Evolutionary conservation across 345 rosid genomes (phyloP).

Genomic region (Hypericum androsaemum): DNA sequence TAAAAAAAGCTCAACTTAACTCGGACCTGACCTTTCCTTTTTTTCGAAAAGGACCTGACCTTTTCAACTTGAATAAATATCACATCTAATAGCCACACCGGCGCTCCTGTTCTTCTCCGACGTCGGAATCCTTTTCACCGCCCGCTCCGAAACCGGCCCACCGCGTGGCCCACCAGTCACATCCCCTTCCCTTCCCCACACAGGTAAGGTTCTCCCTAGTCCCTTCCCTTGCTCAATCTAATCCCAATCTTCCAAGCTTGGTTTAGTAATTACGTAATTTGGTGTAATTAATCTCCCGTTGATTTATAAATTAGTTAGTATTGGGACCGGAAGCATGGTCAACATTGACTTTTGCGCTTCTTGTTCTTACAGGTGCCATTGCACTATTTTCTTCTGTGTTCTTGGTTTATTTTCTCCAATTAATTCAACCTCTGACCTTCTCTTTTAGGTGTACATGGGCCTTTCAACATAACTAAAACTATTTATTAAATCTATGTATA

Average conservation of each 20-base stretch:
- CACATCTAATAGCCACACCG: slow-evolving; percentile 22
- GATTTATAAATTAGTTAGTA: slow-evolving; percentile 17
- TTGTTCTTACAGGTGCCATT: slow-evolving; percentile 23
- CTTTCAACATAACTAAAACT: no score
- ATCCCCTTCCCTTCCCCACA: slow-evolving; percentile 13
- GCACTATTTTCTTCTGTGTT: no score
- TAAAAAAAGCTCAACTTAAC: no score
- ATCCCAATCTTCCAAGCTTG: not conserved
- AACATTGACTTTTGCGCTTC: slow-evolving; percentile 28
- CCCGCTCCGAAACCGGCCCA: slow-evolving; percentile 6
- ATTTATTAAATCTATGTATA: no score
- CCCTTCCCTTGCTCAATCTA: no score
- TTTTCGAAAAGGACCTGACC: no score
- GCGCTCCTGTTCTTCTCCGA: slow-evolving; percentile 22
- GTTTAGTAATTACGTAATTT: not conserved
- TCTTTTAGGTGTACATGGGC: not conserved
- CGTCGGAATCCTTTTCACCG: slow-evolving; percentile 14
- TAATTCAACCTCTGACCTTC: no score
- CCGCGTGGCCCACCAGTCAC: not conserved
- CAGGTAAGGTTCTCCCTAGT: slow-evolving; percentile 7
- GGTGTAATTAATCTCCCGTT: not conserved
- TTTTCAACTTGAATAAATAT: no score
- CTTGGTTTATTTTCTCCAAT: no score
- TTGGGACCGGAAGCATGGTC: slow-evolving; percentile 20
- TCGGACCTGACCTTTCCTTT: no score